Evolutionary conservation across 148 eudicot genomes (phyloP).

Genomic region (Cornus kousa): DNA sequence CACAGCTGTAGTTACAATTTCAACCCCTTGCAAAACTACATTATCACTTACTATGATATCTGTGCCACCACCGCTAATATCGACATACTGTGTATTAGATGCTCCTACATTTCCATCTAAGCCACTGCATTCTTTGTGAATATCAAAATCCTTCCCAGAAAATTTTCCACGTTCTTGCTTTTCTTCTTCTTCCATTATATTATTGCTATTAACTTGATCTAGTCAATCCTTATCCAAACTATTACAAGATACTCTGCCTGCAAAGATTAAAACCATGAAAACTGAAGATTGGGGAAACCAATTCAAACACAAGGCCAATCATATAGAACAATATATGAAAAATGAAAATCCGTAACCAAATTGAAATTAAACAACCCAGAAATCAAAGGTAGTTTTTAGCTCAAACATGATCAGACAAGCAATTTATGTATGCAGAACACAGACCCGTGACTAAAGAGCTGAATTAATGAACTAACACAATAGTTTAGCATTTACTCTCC

Average conservation of each 20-base stretch:
- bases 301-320: neutral
- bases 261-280: conserved; percentile 6
- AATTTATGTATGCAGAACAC: no score
- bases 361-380: neutral
- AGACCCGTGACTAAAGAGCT: neutral
- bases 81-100: conserved; percentile 23
- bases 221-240: conserved; percentile 2
- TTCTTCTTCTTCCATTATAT: conserved; percentile 66
- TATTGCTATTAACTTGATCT: conserved; percentile 18
- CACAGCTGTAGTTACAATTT: conserved; percentile 23
- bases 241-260: conserved; percentile 25
- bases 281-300: neutral
- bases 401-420: neutral
- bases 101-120: conserved; percentile 28
- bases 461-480: neutral
- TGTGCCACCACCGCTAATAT: conserved; percentile 5
- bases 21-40: conserved; percentile 24
- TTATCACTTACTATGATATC: conserved; percentile 17
- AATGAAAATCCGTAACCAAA: neutral
- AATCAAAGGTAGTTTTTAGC: neutral
- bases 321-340: no score
- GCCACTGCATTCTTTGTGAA: conserved; percentile 29
- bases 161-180: conserved; percentile 33
- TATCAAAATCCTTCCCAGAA: conserved; percentile 28
- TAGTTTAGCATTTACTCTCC: neutral